Percentiles rank a stretch among this genome's conserved stretches.
phyloP scores from a whole-genome alignment of 192 early-diverging fungal species.

The Rhizophlyctis rosea region DNA sequence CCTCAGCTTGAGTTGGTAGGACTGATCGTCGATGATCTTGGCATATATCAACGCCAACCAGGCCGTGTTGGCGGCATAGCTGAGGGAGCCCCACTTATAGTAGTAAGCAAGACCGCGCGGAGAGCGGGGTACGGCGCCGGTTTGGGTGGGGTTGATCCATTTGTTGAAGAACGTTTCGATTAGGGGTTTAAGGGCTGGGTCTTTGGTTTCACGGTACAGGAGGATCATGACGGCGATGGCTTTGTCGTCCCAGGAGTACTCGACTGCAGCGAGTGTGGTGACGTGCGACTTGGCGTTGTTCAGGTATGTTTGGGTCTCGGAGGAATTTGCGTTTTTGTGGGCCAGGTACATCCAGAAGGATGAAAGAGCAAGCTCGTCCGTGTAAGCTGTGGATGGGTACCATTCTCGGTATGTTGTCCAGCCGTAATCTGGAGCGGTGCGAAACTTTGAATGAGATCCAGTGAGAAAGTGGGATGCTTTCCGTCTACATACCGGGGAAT shows the following conservation, averaged over 20 bases:
- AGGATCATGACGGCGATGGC: constrained; percentile 28
- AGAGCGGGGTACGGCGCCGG: constrained; percentile 33
- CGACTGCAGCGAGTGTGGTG: constrained; percentile 5
- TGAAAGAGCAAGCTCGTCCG: constrained; percentile 26
- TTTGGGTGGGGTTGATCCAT: constrained; percentile 20
- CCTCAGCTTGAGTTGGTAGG: constrained; percentile 3
- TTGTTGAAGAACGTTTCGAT: constrained; percentile 15
- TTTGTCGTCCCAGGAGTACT: constrained; percentile 32
- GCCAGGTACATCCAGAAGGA: constrained; percentile 25
- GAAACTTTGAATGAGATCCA: too few relatives aligned
- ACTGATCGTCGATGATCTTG: neutral
- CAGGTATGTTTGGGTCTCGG: too few relatives aligned
- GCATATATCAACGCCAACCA: constrained; percentile 45
- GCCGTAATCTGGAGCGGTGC: too few relatives aligned
- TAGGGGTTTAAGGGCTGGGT: constrained; percentile 18
- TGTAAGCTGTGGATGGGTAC: constrained; percentile 17
- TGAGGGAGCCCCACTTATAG: constrained; percentile 48
- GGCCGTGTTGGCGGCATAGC: constrained; percentile 46
- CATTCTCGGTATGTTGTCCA: constrained; percentile 26
- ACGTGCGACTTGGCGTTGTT: neutral
- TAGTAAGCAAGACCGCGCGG: constrained; percentile 50
- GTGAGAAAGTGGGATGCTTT: too few relatives aligned
- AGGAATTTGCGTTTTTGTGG: neutral
- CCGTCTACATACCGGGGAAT: too few relatives aligned
- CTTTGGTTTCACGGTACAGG: constrained; percentile 41